phyloP scores from a whole-genome alignment of 2,329 filamentous ascomycete species.

The Fusarium sp. region DNA sequence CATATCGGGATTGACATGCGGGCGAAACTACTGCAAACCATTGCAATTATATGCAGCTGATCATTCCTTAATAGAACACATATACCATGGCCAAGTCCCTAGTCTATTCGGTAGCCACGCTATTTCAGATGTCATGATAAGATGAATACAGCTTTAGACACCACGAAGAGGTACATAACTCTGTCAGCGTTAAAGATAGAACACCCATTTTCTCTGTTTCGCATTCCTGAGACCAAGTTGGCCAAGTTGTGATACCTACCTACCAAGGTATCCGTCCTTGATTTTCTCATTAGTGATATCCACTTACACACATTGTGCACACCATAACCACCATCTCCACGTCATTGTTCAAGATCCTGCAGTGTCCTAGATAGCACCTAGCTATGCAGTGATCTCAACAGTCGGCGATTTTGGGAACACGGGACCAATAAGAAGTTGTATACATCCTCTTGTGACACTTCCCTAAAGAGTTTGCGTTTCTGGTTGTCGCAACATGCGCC shows the following conservation, averaged over 20 bases:
- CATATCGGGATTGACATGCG: neutral
- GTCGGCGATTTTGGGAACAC: neutral
- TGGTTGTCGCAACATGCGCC: conserved; percentile 25
- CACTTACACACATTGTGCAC: conserved; percentile 16
- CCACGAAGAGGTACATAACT: neutral
- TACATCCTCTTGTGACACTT: conserved; percentile 33
- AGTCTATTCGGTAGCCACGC: neutral
- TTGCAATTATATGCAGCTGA: too few species aligned
- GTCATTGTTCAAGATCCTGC: conserved; percentile 28
- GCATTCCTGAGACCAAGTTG: neutral
- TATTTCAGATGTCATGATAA: neutral
- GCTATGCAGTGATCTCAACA: conserved; percentile 10
- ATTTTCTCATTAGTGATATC: conserved; percentile 14
- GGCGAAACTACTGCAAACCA: neutral
- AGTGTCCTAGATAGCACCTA: conserved; percentile 8
- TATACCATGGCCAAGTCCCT: neutral
- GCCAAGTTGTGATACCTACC: neutral
- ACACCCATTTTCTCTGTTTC: neutral
- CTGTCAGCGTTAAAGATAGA: neutral
- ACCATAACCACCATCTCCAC: conserved; percentile 19
- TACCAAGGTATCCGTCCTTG: conserved; percentile 4
- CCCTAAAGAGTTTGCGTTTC: conserved; percentile 19
- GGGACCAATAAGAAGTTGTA: conserved; percentile 17
- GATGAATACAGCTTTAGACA: neutral
- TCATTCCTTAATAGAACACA: too few species aligned